Evolutionary conservation across 2,329 filamentous ascomycete species (phyloP).

Genomic region (Curvularia eragrostidis): DNA sequence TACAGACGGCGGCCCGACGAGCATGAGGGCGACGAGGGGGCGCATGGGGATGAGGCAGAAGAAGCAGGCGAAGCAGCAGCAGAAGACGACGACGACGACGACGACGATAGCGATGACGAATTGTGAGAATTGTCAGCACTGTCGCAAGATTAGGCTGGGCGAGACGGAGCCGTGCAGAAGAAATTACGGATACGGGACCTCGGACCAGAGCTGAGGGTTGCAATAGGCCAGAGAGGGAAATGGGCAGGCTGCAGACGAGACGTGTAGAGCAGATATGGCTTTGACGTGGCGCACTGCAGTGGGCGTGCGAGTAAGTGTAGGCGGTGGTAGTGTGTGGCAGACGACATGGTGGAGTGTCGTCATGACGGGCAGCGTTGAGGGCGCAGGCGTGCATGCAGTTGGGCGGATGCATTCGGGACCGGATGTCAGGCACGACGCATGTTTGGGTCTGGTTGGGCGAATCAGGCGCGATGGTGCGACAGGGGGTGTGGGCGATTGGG

Average conservation of each 20-base stretch:
- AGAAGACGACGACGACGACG: conserved; percentile 8
- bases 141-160: neutral
- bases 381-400: neutral
- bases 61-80: conserved; percentile 12
- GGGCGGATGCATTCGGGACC: neutral
- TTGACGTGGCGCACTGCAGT: neutral
- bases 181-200: neutral
- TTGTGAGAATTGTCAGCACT: conserved; percentile 12
- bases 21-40: neutral
- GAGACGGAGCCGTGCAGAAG: neutral
- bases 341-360: neutral
- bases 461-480: neutral
- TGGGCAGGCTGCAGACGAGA: neutral
- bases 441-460: conserved; percentile 1
- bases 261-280: neutral
- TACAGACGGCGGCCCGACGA: conserved; percentile 58
- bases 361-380: neutral
- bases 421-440: conserved; percentile 10
- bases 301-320: neutral
- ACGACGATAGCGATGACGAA: conserved; percentile 16
- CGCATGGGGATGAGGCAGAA: conserved; percentile 8
- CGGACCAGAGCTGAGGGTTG: neutral
- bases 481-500: neutral
- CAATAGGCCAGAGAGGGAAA: neutral
- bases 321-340: conserved; percentile 16